These are phyloP conservation scores for Dipodascus geniculatus DNA, from an alignment of 805 yeast genomes.

Conservation along the genomic window DNA sequence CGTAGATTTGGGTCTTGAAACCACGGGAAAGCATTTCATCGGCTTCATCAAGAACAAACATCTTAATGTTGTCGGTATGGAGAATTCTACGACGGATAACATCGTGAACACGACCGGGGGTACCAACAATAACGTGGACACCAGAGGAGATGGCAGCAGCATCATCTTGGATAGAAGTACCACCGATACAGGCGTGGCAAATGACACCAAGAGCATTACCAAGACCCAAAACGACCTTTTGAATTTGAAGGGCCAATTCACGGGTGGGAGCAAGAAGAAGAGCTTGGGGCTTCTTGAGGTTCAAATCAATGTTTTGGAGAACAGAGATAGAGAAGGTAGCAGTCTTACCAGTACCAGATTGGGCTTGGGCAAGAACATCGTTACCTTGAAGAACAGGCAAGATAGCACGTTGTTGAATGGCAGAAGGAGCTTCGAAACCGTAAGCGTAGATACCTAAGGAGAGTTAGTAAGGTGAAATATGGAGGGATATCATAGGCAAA, in stretches of 20 bases:
- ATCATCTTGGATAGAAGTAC: constrained; percentile 84
- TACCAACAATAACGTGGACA: constrained; percentile 91
- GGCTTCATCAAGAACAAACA: constrained; percentile 96
- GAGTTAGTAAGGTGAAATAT: constrained; percentile 16
- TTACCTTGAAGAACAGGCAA: constrained; percentile 65
- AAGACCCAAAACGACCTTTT: constrained; percentile 79
- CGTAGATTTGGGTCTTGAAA: constrained; percentile 91
- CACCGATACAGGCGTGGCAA: constrained; percentile 97
- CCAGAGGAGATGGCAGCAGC: constrained; percentile 72
- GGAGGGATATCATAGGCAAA: constrained; percentile 30
- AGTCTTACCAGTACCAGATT: constrained; percentile 87
- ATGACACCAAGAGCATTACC: constrained; percentile 84
- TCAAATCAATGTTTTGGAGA: constrained; percentile 51
- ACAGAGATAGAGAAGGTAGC: constrained; percentile 71
- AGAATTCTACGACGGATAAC: constrained; percentile 87
- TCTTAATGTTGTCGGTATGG: constrained; percentile 72
- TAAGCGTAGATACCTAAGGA: constrained; percentile 56
- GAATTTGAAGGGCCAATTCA: constrained; percentile 94
- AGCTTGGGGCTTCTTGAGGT: constrained; percentile 73
- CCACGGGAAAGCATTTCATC: constrained; percentile 93
- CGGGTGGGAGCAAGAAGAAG: constrained; percentile 94
- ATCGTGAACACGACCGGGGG: constrained; percentile 96
- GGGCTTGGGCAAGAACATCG: constrained; percentile 75
- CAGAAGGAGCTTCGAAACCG: constrained; percentile 74
- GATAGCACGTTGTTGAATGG: constrained; percentile 74